Evolutionary conservation across 306 rosid species (phyloP), one percentile per base, ranked within the genome.

Genomic region (Vigna hirtella): DNA sequence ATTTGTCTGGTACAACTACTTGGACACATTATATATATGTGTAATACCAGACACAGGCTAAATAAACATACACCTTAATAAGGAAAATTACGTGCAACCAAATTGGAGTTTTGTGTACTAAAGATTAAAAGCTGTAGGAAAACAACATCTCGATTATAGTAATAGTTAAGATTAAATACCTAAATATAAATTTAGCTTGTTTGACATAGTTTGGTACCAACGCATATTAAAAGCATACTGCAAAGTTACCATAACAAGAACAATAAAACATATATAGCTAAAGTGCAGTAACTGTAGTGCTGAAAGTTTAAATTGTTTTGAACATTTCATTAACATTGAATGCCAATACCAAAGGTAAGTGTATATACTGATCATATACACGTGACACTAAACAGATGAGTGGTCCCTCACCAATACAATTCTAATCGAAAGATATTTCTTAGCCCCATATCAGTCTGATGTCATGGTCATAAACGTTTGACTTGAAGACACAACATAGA

Each of bases 391-490:
- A 36, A 32, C 13, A 79, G 7, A 11, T 30, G 3, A 58, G 80
- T 75, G 84, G 88, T 81, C 81, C 90, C 90, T 52, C 82, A 55
- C 82, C 53, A 9, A 82, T 34, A 79, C 28, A 51, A 73, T 64
- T 63, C 70, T 52, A 76, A 56, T 81, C 52, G 12, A 62, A 79
- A 79, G 82, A 77, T 82, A 81, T 70, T 73, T 47, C 47, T 66
- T 68, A 62, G 88, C 28, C 51, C 90, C 89, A 83, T 86, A 73
- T 81, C 85, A 66, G 43, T 75, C 53, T 92, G 91, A 85, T 83
- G 89, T 90, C 89, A 90, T 56, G 85, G 84, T 87, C 89, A 83
- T 84, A 90, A 90, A 91, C 89, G 90, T 86, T 90, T 88, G 90
- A 90, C 93, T 86, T 57, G 69, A 55, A 70, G 74, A 79, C 90